Evolutionary conservation across 2,329 filamentous ascomycete genomes (phyloP), one percentile per base, ranked within the genome.

Genomic region (Arthroderma sp.): DNA sequence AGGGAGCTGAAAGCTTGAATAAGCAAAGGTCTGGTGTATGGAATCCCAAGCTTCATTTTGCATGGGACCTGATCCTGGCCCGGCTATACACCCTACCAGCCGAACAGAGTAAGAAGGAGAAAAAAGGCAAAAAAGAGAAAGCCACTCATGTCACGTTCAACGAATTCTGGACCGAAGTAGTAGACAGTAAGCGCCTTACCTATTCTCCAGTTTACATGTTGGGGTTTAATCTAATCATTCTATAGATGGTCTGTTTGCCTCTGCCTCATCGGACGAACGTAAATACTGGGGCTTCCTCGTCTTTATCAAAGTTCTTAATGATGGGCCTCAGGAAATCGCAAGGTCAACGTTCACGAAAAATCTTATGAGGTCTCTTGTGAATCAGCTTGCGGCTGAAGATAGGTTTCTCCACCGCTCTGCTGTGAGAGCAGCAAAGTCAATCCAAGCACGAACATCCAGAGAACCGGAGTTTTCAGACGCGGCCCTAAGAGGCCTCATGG

Each of bases 271-370:
- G 1, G 80, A 88, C 37, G 85, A 88, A 53, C 83, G 93, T 45
- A 96, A 95, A 63, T 86, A 85, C 56, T 87, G 86, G 62, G 91
- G 91, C 0, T 89, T 96, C 64, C 78, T 88, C 55, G 75, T 96
- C 2, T 85, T 95, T 56, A 79, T 82, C 54, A 85, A 82, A 56
- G 77, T 87, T 53, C 66, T 95, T 3, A 67, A 70, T 30, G 69
- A 66, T 33, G 66, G 67, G 55, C 58, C 75, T 61, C 50, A 61
- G 50, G 50, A 69, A 59, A 46, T 74, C 72, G 53, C 75, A 67
- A 43, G 71, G 61, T 50, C 71, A 6, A 69, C 94, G 0, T 94
- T 96, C 60, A 87, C 84, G 55, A 78, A 80, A 49, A 94, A 94
- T 55, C 68, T 95, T 22, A 79, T 93, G 65, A 74, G 78, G 40